phyloP scores from a whole-genome alignment of 208 protist genomes.

The Wallacemonas rigidus region DNA sequence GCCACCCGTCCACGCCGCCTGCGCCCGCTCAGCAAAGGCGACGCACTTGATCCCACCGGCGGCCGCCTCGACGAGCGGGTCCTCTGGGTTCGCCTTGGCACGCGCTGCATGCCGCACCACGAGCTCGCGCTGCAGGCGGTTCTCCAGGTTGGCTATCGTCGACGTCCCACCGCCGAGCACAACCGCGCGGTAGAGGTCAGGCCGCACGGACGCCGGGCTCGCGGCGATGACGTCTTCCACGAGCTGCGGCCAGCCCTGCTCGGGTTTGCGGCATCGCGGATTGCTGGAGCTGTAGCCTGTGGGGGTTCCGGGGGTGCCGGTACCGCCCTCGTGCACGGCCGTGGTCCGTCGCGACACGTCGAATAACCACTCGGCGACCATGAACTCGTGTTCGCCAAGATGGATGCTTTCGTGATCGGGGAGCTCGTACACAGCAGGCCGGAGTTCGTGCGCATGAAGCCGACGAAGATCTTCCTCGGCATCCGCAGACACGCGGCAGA shows the following conservation, averaged over 20 bases:
- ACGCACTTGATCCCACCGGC: slow-evolving; percentile 43
- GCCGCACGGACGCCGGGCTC: slow-evolving; percentile 37
- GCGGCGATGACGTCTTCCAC: slow-evolving; percentile 53
- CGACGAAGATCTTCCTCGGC: slow-evolving; percentile 31
- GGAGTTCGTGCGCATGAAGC: slow-evolving; percentile 23
- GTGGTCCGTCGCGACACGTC: slow-evolving; percentile 45
- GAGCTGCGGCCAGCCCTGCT: slow-evolving; percentile 51
- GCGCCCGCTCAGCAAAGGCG: slow-evolving; percentile 77
- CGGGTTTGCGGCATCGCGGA: slow-evolving; percentile 14
- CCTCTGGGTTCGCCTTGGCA: slow-evolving; percentile 2
- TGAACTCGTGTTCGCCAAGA: slow-evolving; percentile 77
- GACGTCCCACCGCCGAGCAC: slow-evolving; percentile 95
- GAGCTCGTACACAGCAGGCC: slow-evolving; percentile 46
- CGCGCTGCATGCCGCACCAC: slow-evolving; percentile 10
- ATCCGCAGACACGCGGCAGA: slow-evolving; percentile 73
- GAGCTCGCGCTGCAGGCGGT: slow-evolving; percentile 82
- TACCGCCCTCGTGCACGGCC: slow-evolving; percentile 48
- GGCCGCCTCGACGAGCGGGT: slow-evolving; percentile 5
- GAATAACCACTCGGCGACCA: slow-evolving; percentile 89
- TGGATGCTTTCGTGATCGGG: slow-evolving; percentile 91
- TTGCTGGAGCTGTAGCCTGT: slow-evolving; percentile 51
- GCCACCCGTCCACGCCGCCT: slow-evolving; percentile 85
- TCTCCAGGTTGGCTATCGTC: slow-evolving; percentile 70
- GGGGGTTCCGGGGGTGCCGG: slow-evolving; percentile 28
- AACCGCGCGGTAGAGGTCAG: slow-evolving; percentile 85